Conservation (phyloP, 2,329 filamentous ascomycete species). For the Monosporascus sp. region DNA sequence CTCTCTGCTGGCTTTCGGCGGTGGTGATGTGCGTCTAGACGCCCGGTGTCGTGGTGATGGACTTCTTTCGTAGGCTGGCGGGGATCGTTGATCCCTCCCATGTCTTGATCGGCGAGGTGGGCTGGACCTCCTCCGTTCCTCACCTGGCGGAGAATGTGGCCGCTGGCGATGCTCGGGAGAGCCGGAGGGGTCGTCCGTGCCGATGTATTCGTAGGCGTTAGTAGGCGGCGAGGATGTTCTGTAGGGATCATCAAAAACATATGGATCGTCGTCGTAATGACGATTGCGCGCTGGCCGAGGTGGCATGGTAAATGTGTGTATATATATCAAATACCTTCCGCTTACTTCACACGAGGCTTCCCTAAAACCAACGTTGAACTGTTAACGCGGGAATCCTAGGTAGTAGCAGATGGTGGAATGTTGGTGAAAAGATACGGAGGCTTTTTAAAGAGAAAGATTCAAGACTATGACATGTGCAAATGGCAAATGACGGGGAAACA, state of each 20-base stretch:
- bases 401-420: too few relatives aligned
- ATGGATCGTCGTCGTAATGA: conserved; percentile 25
- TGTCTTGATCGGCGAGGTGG: conserved; percentile 19
- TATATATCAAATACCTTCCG: not conserved
- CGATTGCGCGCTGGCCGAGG: conserved; percentile 16
- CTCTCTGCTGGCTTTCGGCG: conserved; percentile 5
- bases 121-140: conserved; percentile 10
- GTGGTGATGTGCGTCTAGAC: conserved; percentile 8
- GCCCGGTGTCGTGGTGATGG: conserved; percentile 9
- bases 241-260: conserved; percentile 24
- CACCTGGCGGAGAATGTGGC: conserved; percentile 10
- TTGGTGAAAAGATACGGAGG: not conserved
- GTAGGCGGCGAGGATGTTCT: conserved; percentile 15
- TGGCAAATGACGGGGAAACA: too few relatives aligned
- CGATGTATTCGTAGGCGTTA: conserved; percentile 23
- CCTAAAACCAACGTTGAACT: too few relatives aligned
- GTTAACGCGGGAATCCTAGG: too few relatives aligned
- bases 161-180: conserved; percentile 10
- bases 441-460: not conserved
- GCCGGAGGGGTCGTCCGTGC: conserved; percentile 20
- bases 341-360: too few relatives aligned
- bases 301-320: conserved; percentile 13
- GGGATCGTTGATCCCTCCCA: conserved; percentile 6
- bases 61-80: conserved; percentile 1
- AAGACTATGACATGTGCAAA: too few relatives aligned